phyloP scores from a whole-genome alignment of 805 yeast genomes.

The Barnettozyma californica region DNA sequence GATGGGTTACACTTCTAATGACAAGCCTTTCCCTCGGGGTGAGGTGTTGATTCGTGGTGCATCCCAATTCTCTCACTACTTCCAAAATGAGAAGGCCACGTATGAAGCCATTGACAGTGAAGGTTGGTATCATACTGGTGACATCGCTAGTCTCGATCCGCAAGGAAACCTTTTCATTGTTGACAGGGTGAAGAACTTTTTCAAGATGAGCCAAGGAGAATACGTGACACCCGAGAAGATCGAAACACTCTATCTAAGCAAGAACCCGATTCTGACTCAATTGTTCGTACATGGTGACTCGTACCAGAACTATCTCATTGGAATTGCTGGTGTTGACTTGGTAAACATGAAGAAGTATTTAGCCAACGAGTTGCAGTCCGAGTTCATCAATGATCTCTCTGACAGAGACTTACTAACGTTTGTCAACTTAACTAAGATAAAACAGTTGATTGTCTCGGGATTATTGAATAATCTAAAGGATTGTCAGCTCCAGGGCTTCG shows the following conservation, averaged over 20 bases:
- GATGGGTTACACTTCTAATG: constrained; percentile 43
- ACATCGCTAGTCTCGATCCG: constrained; percentile 40
- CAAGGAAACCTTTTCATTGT: constrained; percentile 48
- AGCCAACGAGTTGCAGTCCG: constrained; percentile 9
- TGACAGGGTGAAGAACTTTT: constrained; percentile 64
- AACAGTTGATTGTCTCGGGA: background rate
- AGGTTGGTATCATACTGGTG: constrained; percentile 54
- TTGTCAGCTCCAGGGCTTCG: constrained; percentile 49
- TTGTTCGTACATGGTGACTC: constrained; percentile 54
- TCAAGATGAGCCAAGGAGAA: constrained; percentile 49
- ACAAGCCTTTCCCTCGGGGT: constrained; percentile 40
- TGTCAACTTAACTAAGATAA: constrained; percentile 4
- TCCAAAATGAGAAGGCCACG: constrained; percentile 19
- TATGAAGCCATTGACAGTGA: constrained; percentile 35
- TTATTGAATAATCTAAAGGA: constrained; percentile 5
- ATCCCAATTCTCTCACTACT: constrained; percentile 33
- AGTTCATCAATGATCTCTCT: constrained; percentile 3
- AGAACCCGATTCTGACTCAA: constrained; percentile 38
- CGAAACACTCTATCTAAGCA: constrained; percentile 48
- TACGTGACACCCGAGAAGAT: constrained; percentile 61
- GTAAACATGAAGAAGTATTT: constrained; percentile 11
- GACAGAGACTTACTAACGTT: constrained; percentile 3
- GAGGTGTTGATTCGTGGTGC: constrained; percentile 52
- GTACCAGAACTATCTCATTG: constrained; percentile 43
- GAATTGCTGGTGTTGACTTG: constrained; percentile 47